Conservation (phyloP, 768 basidiomycete species). For the Pleurotus djamor region DNA sequence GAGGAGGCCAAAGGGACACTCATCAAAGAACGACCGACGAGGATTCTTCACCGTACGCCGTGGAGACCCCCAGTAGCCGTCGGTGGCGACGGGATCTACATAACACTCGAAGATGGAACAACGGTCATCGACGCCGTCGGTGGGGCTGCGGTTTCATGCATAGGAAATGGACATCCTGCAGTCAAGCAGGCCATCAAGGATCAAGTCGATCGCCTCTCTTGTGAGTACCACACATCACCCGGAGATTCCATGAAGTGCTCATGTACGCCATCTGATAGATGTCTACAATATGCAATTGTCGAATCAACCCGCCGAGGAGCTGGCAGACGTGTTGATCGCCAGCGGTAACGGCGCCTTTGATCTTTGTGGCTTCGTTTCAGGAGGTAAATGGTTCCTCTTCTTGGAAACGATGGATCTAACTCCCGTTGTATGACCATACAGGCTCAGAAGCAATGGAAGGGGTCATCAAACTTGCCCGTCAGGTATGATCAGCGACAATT, state of each 20-base stretch:
- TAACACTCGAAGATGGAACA: constrained; percentile 68
- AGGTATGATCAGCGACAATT: constrained; percentile 38
- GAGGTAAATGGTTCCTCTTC: constrained; percentile 43
- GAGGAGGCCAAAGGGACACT: not conserved
- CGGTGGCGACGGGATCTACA: constrained; percentile 64
- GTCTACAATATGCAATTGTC: constrained; percentile 87
- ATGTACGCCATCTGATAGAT: constrained; percentile 42
- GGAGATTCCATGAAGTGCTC: not conserved
- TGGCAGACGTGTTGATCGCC: constrained; percentile 67
- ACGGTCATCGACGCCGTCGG: constrained; percentile 78
- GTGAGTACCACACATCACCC: constrained; percentile 37
- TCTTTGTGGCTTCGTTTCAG: constrained; percentile 68
- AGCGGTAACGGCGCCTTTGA: constrained; percentile 74
- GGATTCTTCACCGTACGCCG: constrained; percentile 68
- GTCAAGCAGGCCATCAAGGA: constrained; percentile 76
- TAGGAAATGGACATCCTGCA: constrained; percentile 73
- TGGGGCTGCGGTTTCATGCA: constrained; percentile 80
- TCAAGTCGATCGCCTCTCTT: constrained; percentile 75
- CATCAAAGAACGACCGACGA: constrained; percentile 9
- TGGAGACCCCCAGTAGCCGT: constrained; percentile 73
- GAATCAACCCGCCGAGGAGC: constrained; percentile 76
- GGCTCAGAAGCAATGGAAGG: constrained; percentile 91
- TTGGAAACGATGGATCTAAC: not conserved
- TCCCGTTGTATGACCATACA: constrained; percentile 20
- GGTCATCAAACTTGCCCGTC: constrained; percentile 78